Evolutionary conservation across 176 grass and related monocot genomes (phyloP).

Genomic region (Pontederia crassipes): DNA sequence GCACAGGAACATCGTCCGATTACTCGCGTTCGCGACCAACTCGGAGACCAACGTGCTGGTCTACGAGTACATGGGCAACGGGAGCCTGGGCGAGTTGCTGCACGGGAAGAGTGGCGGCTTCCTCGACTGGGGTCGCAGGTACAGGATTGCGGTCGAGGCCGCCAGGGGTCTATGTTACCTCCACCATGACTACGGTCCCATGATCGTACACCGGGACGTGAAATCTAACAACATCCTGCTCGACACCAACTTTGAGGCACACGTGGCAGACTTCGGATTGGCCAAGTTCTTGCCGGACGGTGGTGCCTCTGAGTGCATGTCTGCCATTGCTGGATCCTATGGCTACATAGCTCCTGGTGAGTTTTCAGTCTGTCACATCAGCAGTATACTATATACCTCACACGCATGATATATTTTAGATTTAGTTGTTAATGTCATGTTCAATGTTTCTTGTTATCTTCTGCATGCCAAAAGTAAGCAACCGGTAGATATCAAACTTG

Average conservation of each 20-base stretch:
- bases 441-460: too few relatives aligned
- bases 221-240: slow-evolving; percentile 97
- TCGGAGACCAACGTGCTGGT: slow-evolving; percentile 73
- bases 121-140: slow-evolving; percentile 54
- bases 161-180: slow-evolving; percentile 79
- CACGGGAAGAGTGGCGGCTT: slow-evolving; percentile 62
- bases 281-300: slow-evolving; percentile 64
- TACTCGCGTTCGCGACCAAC: slow-evolving; percentile 71
- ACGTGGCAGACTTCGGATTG: slow-evolving; percentile 92
- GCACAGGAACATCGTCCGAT: slow-evolving; percentile 78
- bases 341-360: slow-evolving; percentile 97
- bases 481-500: too few relatives aligned
- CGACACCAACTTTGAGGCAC: slow-evolving; percentile 68
- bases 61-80: slow-evolving; percentile 90
- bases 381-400: too few relatives aligned
- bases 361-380: neutral
- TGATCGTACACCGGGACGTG: slow-evolving; percentile 77
- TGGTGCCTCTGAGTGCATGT: slow-evolving; percentile 70
- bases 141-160: slow-evolving; percentile 53
- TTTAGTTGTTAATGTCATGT: too few relatives aligned
- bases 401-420: too few relatives aligned
- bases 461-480: too few relatives aligned
- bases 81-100: slow-evolving; percentile 72
- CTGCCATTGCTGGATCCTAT: slow-evolving; percentile 72
- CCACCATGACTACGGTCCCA: slow-evolving; percentile 75